These are phyloP conservation scores for Verticillium longisporum DNA, from an alignment of 2,329 filamentous ascomycete genomes.

Conservation along the genomic window DNA sequence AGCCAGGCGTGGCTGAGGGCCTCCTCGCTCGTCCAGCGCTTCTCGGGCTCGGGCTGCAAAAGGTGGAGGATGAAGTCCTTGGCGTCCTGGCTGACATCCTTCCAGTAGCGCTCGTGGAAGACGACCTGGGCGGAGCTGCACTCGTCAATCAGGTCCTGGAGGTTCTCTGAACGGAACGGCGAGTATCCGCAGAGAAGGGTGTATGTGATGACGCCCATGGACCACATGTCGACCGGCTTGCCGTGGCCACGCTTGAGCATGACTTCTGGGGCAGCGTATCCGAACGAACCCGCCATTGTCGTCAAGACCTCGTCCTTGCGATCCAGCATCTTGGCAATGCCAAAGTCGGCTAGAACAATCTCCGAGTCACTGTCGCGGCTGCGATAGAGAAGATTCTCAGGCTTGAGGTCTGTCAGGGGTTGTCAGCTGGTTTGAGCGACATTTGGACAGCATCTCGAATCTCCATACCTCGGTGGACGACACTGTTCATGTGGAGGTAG, in stretches of 20 bases:
- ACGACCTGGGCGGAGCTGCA: conserved; percentile 77
- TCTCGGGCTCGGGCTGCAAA: conserved; percentile 69
- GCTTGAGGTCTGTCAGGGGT: conserved; percentile 71
- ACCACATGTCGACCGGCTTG: conserved; percentile 99
- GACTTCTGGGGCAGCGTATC: conserved; percentile 94
- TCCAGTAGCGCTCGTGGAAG: conserved; percentile 98
- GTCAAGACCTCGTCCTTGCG: conserved; percentile 85
- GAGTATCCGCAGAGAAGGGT: conserved; percentile 97
- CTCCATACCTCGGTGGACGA: conserved; percentile 82
- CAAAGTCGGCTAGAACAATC: conserved; percentile 92
- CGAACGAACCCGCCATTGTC: conserved; percentile 97
- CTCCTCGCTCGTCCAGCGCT: conserved; percentile 71
- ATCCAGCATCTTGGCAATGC: conserved; percentile 97
- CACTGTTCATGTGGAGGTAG: conserved; percentile 89
- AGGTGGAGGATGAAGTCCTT: conserved; percentile 88
- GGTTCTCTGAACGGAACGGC: conserved; percentile 90
- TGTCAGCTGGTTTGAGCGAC: conserved; percentile 7
- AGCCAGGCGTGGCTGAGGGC: conserved; percentile 83
- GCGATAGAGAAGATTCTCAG: conserved; percentile 93
- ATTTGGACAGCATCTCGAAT: not conserved
- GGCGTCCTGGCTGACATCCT: conserved; percentile 89
- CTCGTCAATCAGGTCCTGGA: conserved; percentile 90
- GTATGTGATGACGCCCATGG: conserved; percentile 96
- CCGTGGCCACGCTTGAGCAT: conserved; percentile 98
- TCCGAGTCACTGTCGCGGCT: conserved; percentile 71